A percentile compares a stretch with the other conserved stretches of the same genome.
These are phyloP conservation scores for Coccinonectria pachysandricola DNA, from an alignment of 2,329 filamentous ascomycete species.

Conservation along the genomic window DNA sequence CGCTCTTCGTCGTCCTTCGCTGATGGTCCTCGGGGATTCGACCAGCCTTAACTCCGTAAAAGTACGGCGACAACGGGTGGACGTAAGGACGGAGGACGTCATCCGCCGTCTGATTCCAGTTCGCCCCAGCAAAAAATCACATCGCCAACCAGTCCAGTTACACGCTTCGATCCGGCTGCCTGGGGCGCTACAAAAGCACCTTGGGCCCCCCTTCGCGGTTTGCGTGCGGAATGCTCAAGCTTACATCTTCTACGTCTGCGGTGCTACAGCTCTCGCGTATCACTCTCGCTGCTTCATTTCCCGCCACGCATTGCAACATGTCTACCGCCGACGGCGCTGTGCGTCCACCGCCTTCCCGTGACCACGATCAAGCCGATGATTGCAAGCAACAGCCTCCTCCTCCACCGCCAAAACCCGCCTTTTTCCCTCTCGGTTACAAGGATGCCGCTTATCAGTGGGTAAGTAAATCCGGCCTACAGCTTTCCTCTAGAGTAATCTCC, in stretches of 20 bases:
- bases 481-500: too few relatives aligned
- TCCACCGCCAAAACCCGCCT: conserved; percentile 25
- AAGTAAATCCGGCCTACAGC: too few relatives aligned
- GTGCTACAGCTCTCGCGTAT: conserved; percentile 33
- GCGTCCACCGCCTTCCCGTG: conserved; percentile 12
- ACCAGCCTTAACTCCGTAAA: conserved; percentile 16
- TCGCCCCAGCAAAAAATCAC: too few relatives aligned
- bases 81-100: conserved; percentile 11
- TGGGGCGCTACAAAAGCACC: conserved; percentile 15
- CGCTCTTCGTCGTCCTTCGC: not conserved
- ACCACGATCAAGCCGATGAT: conserved; percentile 13
- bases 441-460: conserved; percentile 90
- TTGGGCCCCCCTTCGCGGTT: conserved; percentile 9
- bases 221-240: conserved; percentile 39
- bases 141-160: too few relatives aligned
- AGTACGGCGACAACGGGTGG: too few relatives aligned
- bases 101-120: conserved; percentile 13
- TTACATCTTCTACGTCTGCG: conserved; percentile 26
- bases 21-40: not conserved
- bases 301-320: conserved; percentile 21
- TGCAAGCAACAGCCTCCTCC: conserved; percentile 19
- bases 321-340: conserved; percentile 22
- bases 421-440: conserved; percentile 84
- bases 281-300: conserved; percentile 21
- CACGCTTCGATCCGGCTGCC: conserved; percentile 6